Evolutionary conservation across 306 rosid genomes (phyloP), one percentile per base, ranked within the genome.

Genomic region (Parietaria judaica): DNA sequence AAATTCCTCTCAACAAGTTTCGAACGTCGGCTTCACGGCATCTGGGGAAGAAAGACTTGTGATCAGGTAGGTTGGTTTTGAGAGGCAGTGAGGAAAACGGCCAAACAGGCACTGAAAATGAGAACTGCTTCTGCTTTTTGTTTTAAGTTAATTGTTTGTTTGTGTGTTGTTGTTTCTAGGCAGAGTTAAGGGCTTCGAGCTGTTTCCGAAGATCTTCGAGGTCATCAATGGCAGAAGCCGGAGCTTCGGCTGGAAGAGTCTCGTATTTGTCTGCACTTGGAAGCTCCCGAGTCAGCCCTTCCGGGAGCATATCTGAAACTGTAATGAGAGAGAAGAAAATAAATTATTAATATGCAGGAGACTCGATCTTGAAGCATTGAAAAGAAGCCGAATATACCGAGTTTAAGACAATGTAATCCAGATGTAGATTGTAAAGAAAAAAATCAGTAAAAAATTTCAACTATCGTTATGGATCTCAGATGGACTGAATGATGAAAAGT

Each of bases 251-350:
- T 3, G 62, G 54, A 3, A 39, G 57, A 39, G 79, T 72, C 13
- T 65, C 74, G 55, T 66, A 70, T 68, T 79, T 86, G 44, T 88
- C 97, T 2, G 99, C 94, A 67, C 49, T 78, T 55, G 97, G 99
- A 60, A 92, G 94, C 75, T 88, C 99, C n/a, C 74, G 92, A 55
- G 82, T 77, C 64, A 92, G 97, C 74, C 95, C 97, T 68, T 86
- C 94, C 1, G 99, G 99, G 35, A 92, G 85, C 62, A 65, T 70
- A 78, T 78, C 97, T 92, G 81, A 1, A 65, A 71, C 36, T 63
- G 69, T 72, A 60, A 38, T 12, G 47, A 14, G 16, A 51, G 16
- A 54, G 58, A 37, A 11, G 57, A 69, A 52, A 53, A 37, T 34
- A 50, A 63, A 38, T 44, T 49, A 53, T 51, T 60, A 17, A 16